A percentile compares a stretch with the other conserved stretches of the same genome.
Conservation (phyloP, 345 rosid species). For the Dipteronia sinensis region DNA sequence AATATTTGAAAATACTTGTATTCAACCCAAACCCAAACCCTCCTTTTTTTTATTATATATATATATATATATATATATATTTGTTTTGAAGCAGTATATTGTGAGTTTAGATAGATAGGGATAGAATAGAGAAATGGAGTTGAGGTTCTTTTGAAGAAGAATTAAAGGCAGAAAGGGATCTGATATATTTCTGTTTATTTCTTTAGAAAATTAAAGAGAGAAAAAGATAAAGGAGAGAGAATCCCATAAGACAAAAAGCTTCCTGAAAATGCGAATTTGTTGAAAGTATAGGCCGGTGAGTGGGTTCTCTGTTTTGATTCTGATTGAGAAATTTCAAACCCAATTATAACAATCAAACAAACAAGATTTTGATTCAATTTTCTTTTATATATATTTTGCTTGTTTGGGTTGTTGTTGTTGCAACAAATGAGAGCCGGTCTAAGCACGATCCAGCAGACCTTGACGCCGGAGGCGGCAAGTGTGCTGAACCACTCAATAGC, state of each 20-base stretch:
- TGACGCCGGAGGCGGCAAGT: constrained; percentile 93
- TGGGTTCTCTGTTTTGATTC: neutral
- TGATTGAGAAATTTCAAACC: neutral
- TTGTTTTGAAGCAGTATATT: constrained; percentile 16
- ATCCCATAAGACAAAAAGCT: neutral
- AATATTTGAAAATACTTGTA: neutral
- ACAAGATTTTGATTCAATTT: neutral
- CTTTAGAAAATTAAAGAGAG: neutral
- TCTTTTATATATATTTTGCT: neutral
- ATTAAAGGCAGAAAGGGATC: neutral
- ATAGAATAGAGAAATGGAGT: constrained; percentile 19
- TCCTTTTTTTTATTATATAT: neutral
- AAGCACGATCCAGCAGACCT: constrained; percentile 94
- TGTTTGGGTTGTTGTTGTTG: neutral
- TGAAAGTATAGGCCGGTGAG: constrained; percentile 17
- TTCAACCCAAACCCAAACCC: neutral
- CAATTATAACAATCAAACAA: constrained; percentile 9
- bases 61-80: neutral
- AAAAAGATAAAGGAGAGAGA: neutral
- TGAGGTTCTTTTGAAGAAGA: neutral
- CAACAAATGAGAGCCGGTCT: constrained; percentile 91
- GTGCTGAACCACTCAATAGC: constrained; percentile 87
- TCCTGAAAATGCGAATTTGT: neutral
- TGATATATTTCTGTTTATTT: neutral
- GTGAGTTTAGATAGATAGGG: constrained; percentile 35